Evolutionary conservation across 2,329 filamentous ascomycete genomes (phyloP).

Genomic region (Fusarium avenaceum): DNA sequence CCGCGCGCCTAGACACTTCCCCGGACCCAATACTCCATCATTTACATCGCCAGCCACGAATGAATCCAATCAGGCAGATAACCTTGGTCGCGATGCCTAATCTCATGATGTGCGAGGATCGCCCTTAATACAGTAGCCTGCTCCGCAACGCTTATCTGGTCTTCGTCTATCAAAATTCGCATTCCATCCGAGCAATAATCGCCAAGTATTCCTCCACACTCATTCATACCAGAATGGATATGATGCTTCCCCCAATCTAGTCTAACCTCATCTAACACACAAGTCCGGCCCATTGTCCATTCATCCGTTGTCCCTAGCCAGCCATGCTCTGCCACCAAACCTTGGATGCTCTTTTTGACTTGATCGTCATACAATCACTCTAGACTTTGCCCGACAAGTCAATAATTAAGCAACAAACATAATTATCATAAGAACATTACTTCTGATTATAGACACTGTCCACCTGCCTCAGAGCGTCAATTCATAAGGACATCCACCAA

Average conservation of each 20-base stretch:
- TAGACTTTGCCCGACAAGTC: not conserved
- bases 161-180: not conserved
- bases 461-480: constrained; percentile 1
- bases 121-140: not conserved
- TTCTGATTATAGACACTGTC: constrained; percentile 7
- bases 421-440: constrained; percentile 13
- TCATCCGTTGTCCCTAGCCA: constrained; percentile 10
- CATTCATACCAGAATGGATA: not conserved
- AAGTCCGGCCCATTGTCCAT: constrained; percentile 20
- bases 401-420: not conserved
- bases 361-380: constrained; percentile 23
- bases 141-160: not conserved
- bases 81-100: constrained; percentile 7
- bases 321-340: constrained; percentile 4
- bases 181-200: not conserved
- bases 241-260: constrained; percentile 29
- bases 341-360: constrained; percentile 11
- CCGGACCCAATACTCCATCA: constrained; percentile 17
- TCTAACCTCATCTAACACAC: constrained; percentile 18
- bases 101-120: not conserved
- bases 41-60: constrained; percentile 27
- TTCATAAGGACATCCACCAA: constrained; percentile 15
- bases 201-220: constrained; percentile 5
- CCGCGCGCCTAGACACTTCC: constrained; percentile 14
- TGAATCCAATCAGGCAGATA: not conserved